These are phyloP conservation scores for Rhizophora mangle DNA, from an alignment of 345 rosid genomes.

Conservation along the genomic window DNA sequence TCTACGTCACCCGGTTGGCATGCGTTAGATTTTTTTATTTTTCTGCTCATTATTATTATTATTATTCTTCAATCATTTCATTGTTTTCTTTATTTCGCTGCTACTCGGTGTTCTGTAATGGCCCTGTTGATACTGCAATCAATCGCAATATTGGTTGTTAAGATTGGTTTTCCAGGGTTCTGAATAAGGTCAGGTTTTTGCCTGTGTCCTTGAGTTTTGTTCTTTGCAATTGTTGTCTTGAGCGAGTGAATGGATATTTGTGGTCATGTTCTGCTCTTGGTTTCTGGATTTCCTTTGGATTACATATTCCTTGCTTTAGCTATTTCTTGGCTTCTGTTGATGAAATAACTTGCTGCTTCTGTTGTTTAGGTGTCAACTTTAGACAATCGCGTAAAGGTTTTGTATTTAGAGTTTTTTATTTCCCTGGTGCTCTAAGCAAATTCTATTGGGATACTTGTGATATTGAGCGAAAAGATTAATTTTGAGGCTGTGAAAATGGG, in stretches of 20 bases:
- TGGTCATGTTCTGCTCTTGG: neutral
- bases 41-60: neutral
- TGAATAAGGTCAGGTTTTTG: neutral
- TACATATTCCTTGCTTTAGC: neutral
- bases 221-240: neutral
- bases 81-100: neutral
- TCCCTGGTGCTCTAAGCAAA: neutral
- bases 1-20: too few species aligned
- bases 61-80: neutral
- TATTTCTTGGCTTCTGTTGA: neutral
- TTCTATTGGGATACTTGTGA: neutral
- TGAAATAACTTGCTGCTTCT: neutral
- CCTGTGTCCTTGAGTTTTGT: slow-evolving; percentile 4
- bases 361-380: slow-evolving; percentile 6
- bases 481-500: slow-evolving; percentile 34
- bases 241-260: neutral
- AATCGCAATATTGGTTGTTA: neutral
- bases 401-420: neutral
- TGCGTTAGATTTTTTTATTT: neutral
- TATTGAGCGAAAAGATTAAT: slow-evolving; percentile 8
- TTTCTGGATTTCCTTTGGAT: neutral
- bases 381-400: neutral
- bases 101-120: neutral
- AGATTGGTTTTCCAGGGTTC: slow-evolving; percentile 4
- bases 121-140: neutral